Conservation (phyloP, 1,284 basidiomycete genomes). For the Gomphus sp. region DNA sequence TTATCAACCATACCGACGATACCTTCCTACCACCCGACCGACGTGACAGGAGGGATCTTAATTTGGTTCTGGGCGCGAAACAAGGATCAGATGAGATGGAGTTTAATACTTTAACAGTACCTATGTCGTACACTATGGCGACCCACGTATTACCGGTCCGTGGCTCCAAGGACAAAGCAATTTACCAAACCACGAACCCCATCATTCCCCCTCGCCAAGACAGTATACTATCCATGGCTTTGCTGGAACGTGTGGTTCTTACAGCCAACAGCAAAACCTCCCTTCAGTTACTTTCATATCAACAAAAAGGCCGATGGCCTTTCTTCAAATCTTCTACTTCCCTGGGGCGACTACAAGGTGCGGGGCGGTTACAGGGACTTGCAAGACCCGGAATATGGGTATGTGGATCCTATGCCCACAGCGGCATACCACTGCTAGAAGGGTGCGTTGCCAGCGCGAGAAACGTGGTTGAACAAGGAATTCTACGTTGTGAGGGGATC, state of each 20-base stretch:
- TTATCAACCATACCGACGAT: slow-evolving; percentile 61
- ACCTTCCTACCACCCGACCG: slow-evolving; percentile 40
- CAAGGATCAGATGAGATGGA: slow-evolving; percentile 9
- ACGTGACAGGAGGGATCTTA: slow-evolving; percentile 53
- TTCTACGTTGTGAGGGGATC: slow-evolving; percentile 21
- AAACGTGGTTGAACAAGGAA: slow-evolving; percentile 41
- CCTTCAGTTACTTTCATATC: slow-evolving; percentile 32
- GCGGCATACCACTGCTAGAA: slow-evolving; percentile 54
- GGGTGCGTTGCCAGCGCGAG: slow-evolving; percentile 55
- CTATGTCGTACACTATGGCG: slow-evolving; percentile 50
- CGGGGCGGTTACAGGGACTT: slow-evolving; percentile 18
- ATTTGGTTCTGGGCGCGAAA: slow-evolving; percentile 33
- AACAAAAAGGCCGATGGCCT: slow-evolving; percentile 27
- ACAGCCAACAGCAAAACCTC: slow-evolving; percentile 41
- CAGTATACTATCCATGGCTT: slow-evolving; percentile 45
- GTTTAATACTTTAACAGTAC: slow-evolving; percentile 19
- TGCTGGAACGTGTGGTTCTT: slow-evolving; percentile 53
- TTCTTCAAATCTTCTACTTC: slow-evolving; percentile 24
- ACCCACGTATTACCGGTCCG: slow-evolving; percentile 37
- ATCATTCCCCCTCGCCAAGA: slow-evolving; percentile 40
- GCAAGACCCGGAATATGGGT: slow-evolving; percentile 43
- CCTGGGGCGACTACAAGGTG: slow-evolving; percentile 45
- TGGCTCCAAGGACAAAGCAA: slow-evolving; percentile 24
- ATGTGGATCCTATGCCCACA: slow-evolving; percentile 47
- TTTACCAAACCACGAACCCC: slow-evolving; percentile 72